Base-by-base conservation (phyloP, 495 filamentous ascomycete genomes). In the Neurospora tetrasperma region DNA sequence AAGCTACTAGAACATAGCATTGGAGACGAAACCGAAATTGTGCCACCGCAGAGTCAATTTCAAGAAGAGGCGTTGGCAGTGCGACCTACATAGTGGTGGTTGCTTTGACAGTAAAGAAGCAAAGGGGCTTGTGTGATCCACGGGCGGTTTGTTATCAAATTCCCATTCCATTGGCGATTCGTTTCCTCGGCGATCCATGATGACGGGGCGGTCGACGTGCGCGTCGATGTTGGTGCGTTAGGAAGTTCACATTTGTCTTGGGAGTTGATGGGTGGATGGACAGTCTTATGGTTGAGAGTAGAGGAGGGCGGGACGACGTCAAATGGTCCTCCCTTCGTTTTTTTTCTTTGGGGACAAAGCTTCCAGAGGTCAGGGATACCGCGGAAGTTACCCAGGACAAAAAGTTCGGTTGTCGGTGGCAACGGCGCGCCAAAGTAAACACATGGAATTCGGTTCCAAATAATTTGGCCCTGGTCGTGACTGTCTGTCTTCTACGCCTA, bases 81-180 rank as follows among this genome's bases (percentile, higher is more conserved):
- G 9, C 16, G 68, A 75, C 80, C 74, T 74, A 82, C 80, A 69
- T 20, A 75, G 73, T 40, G 74, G 62, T 39, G 38, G 62, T 71
- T 74, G 80, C 6, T 66, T 35, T 9, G 80, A 71, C 27, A 35
- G 27, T 1, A 82, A 78, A 76, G 82, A 78, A 23, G 80, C 82
- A 75, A 84, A 86, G 0, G 84, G 85, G 71, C 85, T 86, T 4
- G 83, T 81, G 11, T 78, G 78, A 76, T 86, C 85, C 71, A 86
- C 76, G 0, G 83, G 82, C 4, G 78, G 83, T 62, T 79, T 44
- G 62, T 78, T 77, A 73, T 85, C 79, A 78, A 84, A 85, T 71
- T 86, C 83, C 84, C 84, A 86, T 71, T 86, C 85, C 85, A 86
- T 86, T 66, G 79, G 82, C 72, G 82, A 79, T 70, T 85, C 85